phyloP scores from a whole-genome alignment of 1,139 yeast genomes.

The Kurtzmaniella quercitrusa region DNA sequence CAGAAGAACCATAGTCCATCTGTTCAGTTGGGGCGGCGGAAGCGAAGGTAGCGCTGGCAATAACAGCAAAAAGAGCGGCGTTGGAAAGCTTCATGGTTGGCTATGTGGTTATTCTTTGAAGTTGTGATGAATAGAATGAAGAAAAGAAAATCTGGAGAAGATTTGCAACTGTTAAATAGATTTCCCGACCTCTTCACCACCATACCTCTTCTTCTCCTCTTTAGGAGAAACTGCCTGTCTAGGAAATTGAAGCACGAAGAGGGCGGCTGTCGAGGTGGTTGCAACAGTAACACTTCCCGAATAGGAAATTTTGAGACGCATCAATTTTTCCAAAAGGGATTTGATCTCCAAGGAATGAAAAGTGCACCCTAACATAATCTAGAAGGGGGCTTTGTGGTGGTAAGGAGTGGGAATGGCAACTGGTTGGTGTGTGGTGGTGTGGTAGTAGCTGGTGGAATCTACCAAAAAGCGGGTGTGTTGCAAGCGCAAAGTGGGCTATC shows the following conservation, averaged over 20 bases:
- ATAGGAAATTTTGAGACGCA: conserved; percentile 1
- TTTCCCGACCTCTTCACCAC: not conserved
- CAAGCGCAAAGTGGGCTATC: too few relatives aligned
- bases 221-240: conserved; percentile 1
- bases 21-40: conserved; percentile 37
- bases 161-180: not conserved
- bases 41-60: conserved; percentile 37
- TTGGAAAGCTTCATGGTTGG: conserved; percentile 40
- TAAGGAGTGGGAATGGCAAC: too few relatives aligned
- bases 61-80: conserved; percentile 39
- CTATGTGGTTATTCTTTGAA: not conserved
- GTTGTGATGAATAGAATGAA: conserved; percentile 1
- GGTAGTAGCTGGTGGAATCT: too few relatives aligned
- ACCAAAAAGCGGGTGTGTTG: too few relatives aligned
- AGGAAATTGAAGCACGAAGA: conserved; percentile 1
- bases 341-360: not conserved
- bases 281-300: conserved; percentile 2
- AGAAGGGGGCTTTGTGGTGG: too few relatives aligned
- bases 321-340: not conserved
- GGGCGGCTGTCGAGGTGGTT: not conserved
- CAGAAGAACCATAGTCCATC: conserved; percentile 15
- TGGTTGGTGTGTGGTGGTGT: too few relatives aligned
- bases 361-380: not conserved
- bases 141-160: not conserved
- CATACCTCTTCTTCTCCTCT: not conserved